These are phyloP conservation scores for Aspergillus intermedius DNA, from an alignment of 2,329 filamentous ascomycete species.

Conservation along the genomic window DNA sequence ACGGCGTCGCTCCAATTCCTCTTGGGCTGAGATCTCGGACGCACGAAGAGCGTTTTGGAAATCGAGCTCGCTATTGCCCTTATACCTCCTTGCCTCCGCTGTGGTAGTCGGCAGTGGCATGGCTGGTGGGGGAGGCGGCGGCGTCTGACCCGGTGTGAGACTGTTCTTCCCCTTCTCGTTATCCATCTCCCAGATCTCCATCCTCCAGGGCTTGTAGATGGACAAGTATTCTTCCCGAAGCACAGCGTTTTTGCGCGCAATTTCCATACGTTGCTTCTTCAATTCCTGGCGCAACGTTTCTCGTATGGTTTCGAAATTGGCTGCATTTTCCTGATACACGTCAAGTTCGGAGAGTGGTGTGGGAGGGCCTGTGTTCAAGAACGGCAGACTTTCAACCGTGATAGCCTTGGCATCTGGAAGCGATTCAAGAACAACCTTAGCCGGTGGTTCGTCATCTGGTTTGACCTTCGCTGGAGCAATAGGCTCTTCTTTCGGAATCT, in stretches of 20 bases:
- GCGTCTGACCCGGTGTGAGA: slow-evolving; percentile 30
- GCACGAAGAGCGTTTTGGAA: slow-evolving; percentile 43
- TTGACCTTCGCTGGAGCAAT: slow-evolving; percentile 7
- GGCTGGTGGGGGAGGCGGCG: slow-evolving; percentile 28
- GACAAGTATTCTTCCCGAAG: slow-evolving; percentile 36
- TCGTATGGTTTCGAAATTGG: slow-evolving; percentile 33
- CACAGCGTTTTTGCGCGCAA: slow-evolving; percentile 33
- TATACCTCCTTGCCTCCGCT: slow-evolving; percentile 37
- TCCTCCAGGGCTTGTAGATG: slow-evolving; percentile 41
- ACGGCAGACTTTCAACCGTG: slow-evolving; percentile 41
- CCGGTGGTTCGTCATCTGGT: slow-evolving; percentile 10
- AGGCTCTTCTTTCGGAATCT: slow-evolving; percentile 4
- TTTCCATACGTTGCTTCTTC: slow-evolving; percentile 32
- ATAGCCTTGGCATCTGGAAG: slow-evolving; percentile 20
- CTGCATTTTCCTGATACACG: slow-evolving; percentile 36
- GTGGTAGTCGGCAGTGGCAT: slow-evolving; percentile 24
- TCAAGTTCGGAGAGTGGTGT: slow-evolving; percentile 42
- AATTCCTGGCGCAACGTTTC: slow-evolving; percentile 33
- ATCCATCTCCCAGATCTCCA: slow-evolving; percentile 38
- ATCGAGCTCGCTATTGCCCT: slow-evolving; percentile 45
- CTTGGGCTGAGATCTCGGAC: slow-evolving; percentile 43
- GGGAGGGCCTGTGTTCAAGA: slow-evolving; percentile 36
- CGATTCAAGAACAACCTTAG: slow-evolving; percentile 12
- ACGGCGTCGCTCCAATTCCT: slow-evolving; percentile 41
- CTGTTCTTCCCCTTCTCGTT: slow-evolving; percentile 33